phyloP scores from a whole-genome alignment of 768 basidiomycete species.

The Podaxis sp. region DNA sequence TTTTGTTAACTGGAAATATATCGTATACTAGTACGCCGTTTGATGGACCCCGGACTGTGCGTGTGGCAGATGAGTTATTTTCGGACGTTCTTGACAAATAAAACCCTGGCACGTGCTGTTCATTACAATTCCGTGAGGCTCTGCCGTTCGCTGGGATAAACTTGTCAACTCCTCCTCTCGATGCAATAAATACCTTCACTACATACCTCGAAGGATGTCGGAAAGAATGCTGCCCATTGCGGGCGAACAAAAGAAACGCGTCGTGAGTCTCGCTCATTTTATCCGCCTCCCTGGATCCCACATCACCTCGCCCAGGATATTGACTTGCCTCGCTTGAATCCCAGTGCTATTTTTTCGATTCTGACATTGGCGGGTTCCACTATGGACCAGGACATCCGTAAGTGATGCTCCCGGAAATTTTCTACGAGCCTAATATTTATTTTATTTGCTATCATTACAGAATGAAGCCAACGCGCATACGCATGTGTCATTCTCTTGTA shows the following conservation, averaged over 20 bases:
- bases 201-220: slow-evolving; percentile 30
- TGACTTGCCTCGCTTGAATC: slow-evolving; percentile 12
- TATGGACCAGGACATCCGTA: slow-evolving; percentile 98
- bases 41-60: not conserved
- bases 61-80: not conserved
- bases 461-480: slow-evolving; percentile 97
- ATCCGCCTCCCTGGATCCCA: slow-evolving; percentile 15
- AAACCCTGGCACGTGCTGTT: slow-evolving; percentile 14
- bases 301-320: slow-evolving; percentile 15
- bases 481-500: slow-evolving; percentile 99
- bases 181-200: slow-evolving; percentile 18
- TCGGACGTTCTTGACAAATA: slow-evolving; percentile 12
- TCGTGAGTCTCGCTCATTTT: slow-evolving; percentile 54
- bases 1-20: not conserved
- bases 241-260: slow-evolving; percentile 84
- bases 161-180: slow-evolving; percentile 10
- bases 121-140: slow-evolving; percentile 13
- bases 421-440: slow-evolving; percentile 4
- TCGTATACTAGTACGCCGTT: not conserved
- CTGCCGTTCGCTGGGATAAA: slow-evolving; percentile 9
- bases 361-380: slow-evolving; percentile 98
- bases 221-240: slow-evolving; percentile 63
- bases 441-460: slow-evolving; percentile 38
- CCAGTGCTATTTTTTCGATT: slow-evolving; percentile 99
- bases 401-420: slow-evolving; percentile 23